Percentiles rank a stretch among this genome's conserved stretches.
Evolutionary conservation across 2,329 filamentous ascomycete species (phyloP).

Genomic region (Calonectria multiphialidica): DNA sequence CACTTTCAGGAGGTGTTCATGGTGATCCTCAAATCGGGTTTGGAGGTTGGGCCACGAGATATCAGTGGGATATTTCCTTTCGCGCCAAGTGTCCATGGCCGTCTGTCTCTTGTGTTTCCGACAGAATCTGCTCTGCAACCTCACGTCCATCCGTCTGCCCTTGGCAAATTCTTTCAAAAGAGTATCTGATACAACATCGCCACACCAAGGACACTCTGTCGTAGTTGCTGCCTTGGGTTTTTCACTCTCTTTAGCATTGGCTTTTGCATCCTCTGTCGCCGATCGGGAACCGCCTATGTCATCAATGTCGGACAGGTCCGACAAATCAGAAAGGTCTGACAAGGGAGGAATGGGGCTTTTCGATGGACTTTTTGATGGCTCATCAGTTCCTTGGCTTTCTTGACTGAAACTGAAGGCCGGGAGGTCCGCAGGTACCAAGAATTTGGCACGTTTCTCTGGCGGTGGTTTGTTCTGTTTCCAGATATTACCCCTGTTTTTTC

Average conservation of each 20-base stretch:
- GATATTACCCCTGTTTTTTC: constrained; percentile 1
- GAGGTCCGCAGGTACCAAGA: constrained; percentile 27
- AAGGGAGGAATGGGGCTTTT: constrained; percentile 6
- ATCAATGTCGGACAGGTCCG: constrained; percentile 33
- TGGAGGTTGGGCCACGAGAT: constrained; percentile 76
- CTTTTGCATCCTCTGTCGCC: constrained; percentile 10
- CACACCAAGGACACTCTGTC: constrained; percentile 76
- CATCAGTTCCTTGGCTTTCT: constrained; percentile 5
- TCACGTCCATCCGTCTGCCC: constrained; percentile 63
- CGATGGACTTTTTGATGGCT: neutral
- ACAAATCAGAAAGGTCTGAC: constrained; percentile 17
- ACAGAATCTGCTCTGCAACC: constrained; percentile 74
- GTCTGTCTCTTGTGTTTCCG: constrained; percentile 68
- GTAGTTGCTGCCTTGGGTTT: constrained; percentile 42
- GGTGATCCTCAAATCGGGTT: constrained; percentile 68
- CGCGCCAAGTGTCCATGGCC: constrained; percentile 61
- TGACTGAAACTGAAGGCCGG: constrained; percentile 19
- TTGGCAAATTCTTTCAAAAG: constrained; percentile 66
- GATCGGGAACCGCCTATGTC: constrained; percentile 19
- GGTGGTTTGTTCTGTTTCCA: neutral
- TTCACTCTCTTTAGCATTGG: constrained; percentile 11
- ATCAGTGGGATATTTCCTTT: constrained; percentile 73
- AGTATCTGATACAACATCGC: constrained; percentile 65
- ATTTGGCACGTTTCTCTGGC: constrained; percentile 18
- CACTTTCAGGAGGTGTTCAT: constrained; percentile 67